Evolutionary conservation across 768 basidiomycete species (phyloP).

Genomic region (Tricholoma flavovirens): DNA sequence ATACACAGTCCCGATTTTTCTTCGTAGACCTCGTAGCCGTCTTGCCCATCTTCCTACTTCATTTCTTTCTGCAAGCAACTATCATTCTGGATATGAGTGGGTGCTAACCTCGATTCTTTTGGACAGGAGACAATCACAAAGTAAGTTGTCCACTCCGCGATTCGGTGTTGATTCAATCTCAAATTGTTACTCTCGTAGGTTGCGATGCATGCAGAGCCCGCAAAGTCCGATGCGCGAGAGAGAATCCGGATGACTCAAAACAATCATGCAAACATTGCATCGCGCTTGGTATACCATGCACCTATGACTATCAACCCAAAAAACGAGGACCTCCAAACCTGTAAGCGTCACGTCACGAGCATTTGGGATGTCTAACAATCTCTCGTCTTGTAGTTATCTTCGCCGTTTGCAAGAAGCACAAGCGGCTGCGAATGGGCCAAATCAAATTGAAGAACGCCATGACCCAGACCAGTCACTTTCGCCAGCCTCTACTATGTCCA

Average conservation of each 20-base stretch:
- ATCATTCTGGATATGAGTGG: too few species aligned
- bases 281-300: conserved; percentile 76
- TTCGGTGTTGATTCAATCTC: conserved; percentile 6
- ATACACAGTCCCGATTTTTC: conserved; percentile 47
- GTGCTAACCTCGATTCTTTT: conserved; percentile 30
- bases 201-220: conserved; percentile 84
- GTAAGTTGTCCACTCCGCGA: conserved; percentile 35
- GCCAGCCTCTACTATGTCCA: conserved; percentile 42
- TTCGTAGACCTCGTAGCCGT: conserved; percentile 37
- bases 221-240: conserved; percentile 80
- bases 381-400: conserved; percentile 43
- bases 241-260: conserved; percentile 71
- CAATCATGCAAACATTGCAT: conserved; percentile 85
- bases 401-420: conserved; percentile 76
- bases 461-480: conserved; percentile 36
- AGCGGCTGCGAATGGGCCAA: conserved; percentile 43
- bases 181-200: conserved; percentile 37
- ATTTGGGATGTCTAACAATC: conserved; percentile 4
- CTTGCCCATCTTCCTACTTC: conserved; percentile 28
- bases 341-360: conserved; percentile 36
- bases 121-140: conserved; percentile 78
- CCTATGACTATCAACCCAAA: conserved; percentile 91
- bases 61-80: too few species aligned
- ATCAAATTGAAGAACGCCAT: conserved; percentile 29
- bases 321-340: conserved; percentile 91